Base-by-base conservation (phyloP, 148 eudicot genomes). In the Amaranthus hypochondriacus region DNA sequence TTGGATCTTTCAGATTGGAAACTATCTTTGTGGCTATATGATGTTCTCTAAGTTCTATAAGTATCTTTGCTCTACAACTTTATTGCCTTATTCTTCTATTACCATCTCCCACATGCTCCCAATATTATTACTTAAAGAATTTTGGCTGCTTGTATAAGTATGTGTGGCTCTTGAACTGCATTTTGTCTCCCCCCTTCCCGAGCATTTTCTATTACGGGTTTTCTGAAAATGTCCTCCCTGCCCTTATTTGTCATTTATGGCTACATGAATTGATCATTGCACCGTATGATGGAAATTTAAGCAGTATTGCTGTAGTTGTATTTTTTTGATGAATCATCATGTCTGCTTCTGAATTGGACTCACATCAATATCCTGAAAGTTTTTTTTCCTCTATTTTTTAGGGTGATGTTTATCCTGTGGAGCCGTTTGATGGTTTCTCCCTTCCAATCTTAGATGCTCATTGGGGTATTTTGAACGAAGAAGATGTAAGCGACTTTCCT, bases 381-480 rank as follows among this genome's bases (percentile, higher is more conserved):
- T 44, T 62, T 58, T 58, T 44, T 56, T 68, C 56, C 68, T 73
- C 49, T 65, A 44, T 72, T 58, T 72, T 83, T 74, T 77, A 84
- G 87, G 87, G 87, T 66, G 87, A 84, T 84, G 87, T 84, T 52
- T 84, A 84, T 76, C 87, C 87, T 21, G 87, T 84, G 73, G 87
- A 84, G 61, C 83, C 84, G 50, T 70, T 66, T 69, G 87, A 79
- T 79, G 83, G 83, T 52, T 74, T 67, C 63, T 51, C 74, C 57
- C 67, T 60, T 65, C 49, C 80, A 62, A 78, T 84, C 60, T 83
- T 84, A 70, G 84, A 84, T 83, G 86, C 86, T 73, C 87, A 84
- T 52, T 93, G 98, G 98, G 98, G 96, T 72, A 87, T 87, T 57
- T 86, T 93, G 75, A 71, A 83, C 72, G 88, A 89, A 64, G 94